These are phyloP conservation scores for Calonectria multiphialidica DNA, from an alignment of 2,329 filamentous ascomycete species.

Conservation along the genomic window DNA sequence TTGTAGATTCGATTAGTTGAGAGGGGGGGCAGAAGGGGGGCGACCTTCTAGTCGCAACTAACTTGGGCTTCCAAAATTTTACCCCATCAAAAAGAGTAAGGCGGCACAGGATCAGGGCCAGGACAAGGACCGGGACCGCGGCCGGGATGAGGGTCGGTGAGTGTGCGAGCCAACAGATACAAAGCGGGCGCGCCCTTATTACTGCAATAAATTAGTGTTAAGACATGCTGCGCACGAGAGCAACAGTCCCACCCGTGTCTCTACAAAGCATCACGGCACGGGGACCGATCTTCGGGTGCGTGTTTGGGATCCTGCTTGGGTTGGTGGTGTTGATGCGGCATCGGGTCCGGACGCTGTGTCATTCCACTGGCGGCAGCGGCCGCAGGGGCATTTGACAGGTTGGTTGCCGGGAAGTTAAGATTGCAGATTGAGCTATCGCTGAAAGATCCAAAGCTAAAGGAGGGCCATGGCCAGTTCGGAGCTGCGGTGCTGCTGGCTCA, in stretches of 20 bases:
- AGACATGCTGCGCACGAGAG: not conserved
- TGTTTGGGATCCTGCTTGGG: not conserved
- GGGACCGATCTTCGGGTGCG: not conserved
- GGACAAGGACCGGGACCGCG: not conserved
- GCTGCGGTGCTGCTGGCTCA: not conserved
- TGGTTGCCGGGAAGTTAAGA: not conserved
- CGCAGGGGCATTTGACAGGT: not conserved
- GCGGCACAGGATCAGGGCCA: not conserved
- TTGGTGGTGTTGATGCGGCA: not conserved
- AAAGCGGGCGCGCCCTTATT: not conserved
- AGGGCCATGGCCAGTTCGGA: not conserved
- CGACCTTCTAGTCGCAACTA: not conserved
- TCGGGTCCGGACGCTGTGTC: not conserved
- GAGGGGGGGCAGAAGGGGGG: not conserved
- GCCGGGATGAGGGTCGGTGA: slow-evolving; percentile 5
- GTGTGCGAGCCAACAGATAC: not conserved
- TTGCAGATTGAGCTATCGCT: not conserved
- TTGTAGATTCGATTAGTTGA: not conserved
- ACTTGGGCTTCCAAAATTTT: not conserved
- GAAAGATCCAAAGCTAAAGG: not conserved
- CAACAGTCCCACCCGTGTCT: not conserved
- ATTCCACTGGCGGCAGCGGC: not conserved
- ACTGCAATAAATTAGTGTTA: slow-evolving; percentile 1
- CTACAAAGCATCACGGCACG: not conserved
- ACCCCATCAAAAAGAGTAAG: slow-evolving; percentile 3